Evolutionary conservation across 257 asterid genomes (phyloP).

Genomic region (Solanum medicagineum): DNA sequence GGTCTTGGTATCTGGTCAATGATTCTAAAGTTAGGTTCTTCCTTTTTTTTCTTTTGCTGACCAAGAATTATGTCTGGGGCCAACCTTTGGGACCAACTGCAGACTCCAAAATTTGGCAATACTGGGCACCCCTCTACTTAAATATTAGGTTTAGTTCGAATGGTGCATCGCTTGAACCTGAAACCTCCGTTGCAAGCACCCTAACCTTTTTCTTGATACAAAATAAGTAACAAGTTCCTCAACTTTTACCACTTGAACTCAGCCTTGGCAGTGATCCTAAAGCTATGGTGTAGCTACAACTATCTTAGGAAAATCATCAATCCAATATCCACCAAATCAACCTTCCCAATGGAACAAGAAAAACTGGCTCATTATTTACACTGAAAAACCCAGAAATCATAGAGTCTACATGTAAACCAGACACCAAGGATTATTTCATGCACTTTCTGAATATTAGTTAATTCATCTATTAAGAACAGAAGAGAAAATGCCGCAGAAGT

Average conservation of each 20-base stretch:
- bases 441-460: neutral
- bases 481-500: neutral
- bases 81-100: neutral
- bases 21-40: neutral
- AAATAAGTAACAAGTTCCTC: neutral
- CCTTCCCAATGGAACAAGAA: neutral
- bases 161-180: neutral
- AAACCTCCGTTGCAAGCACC: neutral
- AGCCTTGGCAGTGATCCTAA: neutral
- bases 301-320: neutral
- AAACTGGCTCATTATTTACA: neutral
- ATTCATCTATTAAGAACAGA: neutral
- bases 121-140: neutral
- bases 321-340: neutral
- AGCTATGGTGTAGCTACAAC: neutral
- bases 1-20: neutral
- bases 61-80: neutral
- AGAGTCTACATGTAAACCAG: neutral
- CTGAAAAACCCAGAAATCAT: neutral
- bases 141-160: neutral
- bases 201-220: neutral
- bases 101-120: neutral
- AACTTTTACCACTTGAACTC: neutral
- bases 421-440: neutral
- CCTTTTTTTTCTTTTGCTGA: neutral